phyloP scores from a whole-genome alignment of 371 early-diverging fungal species.

The Choanephora cucurbitarum region DNA sequence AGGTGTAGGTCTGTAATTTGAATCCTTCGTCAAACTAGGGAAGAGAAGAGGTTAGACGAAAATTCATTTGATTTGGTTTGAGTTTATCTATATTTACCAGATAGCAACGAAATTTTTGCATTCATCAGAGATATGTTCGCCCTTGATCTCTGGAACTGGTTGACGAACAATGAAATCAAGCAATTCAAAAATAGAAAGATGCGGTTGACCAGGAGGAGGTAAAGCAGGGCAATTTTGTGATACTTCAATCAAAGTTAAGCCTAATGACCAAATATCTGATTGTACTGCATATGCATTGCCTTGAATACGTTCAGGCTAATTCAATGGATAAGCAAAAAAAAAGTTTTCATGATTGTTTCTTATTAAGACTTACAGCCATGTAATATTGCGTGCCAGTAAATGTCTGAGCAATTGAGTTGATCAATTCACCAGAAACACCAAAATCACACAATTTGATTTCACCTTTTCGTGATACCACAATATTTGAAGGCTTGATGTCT shows the following conservation, averaged over 20 bases:
- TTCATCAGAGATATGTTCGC: conserved; percentile 62
- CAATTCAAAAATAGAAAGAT: conserved; percentile 86
- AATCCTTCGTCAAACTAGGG: conserved; percentile 78
- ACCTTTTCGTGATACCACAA: conserved; percentile 82
- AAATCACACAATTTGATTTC: conserved; percentile 96
- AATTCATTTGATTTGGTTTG: conserved; percentile 4
- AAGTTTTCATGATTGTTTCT: too few species aligned
- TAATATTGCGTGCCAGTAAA: conserved; percentile 96
- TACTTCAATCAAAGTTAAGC: conserved; percentile 91
- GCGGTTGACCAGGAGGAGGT: conserved; percentile 65
- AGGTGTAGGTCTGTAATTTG: conserved; percentile 75
- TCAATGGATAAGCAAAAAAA: too few species aligned
- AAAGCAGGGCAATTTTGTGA: conserved; percentile 91
- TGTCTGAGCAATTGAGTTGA: conserved; percentile 90
- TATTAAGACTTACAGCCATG: conserved; percentile 94
- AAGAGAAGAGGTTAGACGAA: conserved; percentile 5
- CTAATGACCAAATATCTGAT: conserved; percentile 95
- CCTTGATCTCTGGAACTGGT: conserved; percentile 76
- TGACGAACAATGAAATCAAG: conserved; percentile 89
- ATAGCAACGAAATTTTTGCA: conserved; percentile 78
- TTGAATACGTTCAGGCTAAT: conserved; percentile 93
- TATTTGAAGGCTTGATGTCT: conserved; percentile 93
- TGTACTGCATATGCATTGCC: conserved; percentile 88
- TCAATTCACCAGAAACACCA: conserved; percentile 91
- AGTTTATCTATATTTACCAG: conserved; percentile 58